Evolutionary conservation across 495 filamentous ascomycete genomes (phyloP), one percentile per base, ranked within the genome.

Genomic region (Thermochaetoides thermophila): DNA sequence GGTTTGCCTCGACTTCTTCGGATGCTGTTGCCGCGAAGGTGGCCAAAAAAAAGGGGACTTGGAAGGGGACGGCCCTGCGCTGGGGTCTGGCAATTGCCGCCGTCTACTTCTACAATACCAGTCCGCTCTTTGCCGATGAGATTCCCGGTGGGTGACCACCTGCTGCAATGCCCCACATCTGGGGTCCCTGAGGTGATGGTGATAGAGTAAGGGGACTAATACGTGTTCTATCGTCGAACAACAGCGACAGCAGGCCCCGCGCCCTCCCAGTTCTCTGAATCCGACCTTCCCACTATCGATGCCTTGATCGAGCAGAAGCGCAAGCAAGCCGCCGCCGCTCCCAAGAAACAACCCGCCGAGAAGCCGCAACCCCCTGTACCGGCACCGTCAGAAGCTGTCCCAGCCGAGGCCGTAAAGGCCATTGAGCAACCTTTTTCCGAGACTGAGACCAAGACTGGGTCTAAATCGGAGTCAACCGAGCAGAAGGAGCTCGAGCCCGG

Each of bases 81-180:
- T 76, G 82, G 68, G 83, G 74, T 34, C 44, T 89, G 28, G 85
- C 83, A n/a, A 60, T 55, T 31, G 84, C 63, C 15, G 71, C 72
- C n/a, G 52, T 93, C 20, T 97, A 95, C 63, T 93, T 76, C 51
- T 97, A 95, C 56, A 86, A 84, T 58, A 95, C 84, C 25, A 85
- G 75, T 52, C 69, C 69, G 40, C 63, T 80, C 23, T 96, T 97
- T 56, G 79, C 85, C 9, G 77, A 95, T 49, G 74, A 86, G 57
- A 73, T 78, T 20, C 59, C 68, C 34, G 70, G 87, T 93, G 68
- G 37, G n/a, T n/a, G n/a, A n/a, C n/a, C n/a, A n/a, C n/a, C n/a
- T n/a, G n/a, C n/a, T n/a, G n/a, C n/a, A n/a, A n/a, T n/a, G n/a
- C n/a, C n/a, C n/a, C n/a, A n/a, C n/a, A n/a, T n/a, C n/a, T n/a